Conservation (phyloP, 2,329 filamentous ascomycete species). For the Fusarium redolens region DNA sequence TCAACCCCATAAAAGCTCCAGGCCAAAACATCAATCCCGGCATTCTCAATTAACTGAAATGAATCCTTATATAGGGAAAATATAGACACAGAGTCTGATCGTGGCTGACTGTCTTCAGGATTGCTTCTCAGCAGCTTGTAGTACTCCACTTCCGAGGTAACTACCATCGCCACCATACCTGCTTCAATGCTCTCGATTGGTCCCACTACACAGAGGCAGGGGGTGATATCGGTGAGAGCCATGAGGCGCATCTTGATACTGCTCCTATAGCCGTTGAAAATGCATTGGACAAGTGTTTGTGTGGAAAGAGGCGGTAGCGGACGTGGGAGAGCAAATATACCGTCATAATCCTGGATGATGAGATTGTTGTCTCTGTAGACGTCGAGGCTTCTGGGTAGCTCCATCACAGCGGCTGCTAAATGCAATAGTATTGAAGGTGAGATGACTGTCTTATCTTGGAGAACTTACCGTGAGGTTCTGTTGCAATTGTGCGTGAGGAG, state of each 20-base stretch:
- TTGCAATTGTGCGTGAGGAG: rapidly evolving
- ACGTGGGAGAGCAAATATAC: background rate
- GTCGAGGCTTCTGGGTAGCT: background rate
- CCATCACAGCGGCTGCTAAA: background rate
- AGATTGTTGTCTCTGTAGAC: background rate
- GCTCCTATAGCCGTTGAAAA: background rate
- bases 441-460: background rate
- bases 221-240: background rate
- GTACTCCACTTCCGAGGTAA: background rate
- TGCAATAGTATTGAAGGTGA: background rate
- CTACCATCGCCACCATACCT: background rate
- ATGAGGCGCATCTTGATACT: background rate
- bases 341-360: background rate
- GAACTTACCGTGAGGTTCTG: no score
- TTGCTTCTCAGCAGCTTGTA: background rate
- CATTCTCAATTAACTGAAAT: background rate
- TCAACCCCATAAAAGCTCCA: background rate
- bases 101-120: background rate
- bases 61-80: background rate
- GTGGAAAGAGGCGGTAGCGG: background rate
- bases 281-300: background rate
- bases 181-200: background rate
- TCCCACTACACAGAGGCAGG: background rate
- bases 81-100: background rate
- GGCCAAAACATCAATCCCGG: background rate